Base-by-base conservation (phyloP, 352 stramenopile species). In the Globisporangium heterothallicum region DNA sequence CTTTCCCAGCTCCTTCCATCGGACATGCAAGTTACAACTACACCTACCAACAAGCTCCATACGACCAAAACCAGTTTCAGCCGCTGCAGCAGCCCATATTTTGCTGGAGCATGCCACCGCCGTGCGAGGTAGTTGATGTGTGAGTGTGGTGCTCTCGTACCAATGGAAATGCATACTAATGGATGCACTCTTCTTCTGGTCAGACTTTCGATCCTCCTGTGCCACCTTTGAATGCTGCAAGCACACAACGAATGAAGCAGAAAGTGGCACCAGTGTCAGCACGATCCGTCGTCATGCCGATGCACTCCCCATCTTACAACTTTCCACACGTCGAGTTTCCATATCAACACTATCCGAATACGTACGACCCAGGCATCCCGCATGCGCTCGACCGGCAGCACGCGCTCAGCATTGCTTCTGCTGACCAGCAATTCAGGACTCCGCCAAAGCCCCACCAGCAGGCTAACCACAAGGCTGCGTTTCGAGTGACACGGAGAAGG, bases 211-310 rank as follows among this genome's bases (percentile, higher is more conserved):
- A 57, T 6, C 21, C 46, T 25, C 46, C 29, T 1, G 10, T 36
- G 12, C 16, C 22, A 27, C 38, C 10, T 24, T 40, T 38, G 9
- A 38, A 16, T 38, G 8, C 32, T 3, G 12, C 3, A 10, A 38
- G 8, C 14, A 38, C 10, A 38, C 32, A 38, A 8, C 32, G 6
- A 18, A 54, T 29, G 54, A 61, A 27, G 30, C 54, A 56, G 14
- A 56, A 61, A 30, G 46, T 61, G 44, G 36, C 26, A 2, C 54
- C 54, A 29, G 54, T 45, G 18, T 46, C 30, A 3, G 56, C 46
- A 19, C 22, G 18, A 6, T 54, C 46, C 0, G 22, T 41, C 16
- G 46, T 61, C 18, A 38, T 56, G 30, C 54, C 54, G 16, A 43
- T 48, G 29, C 54, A 61, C 38, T 61, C 54, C 1, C 54, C 47